Percentiles rank a stretch among this genome's conserved stretches.
These are phyloP conservation scores for Rosa hybrid DNA, from an alignment of 331 rosid species.

Conservation along the genomic window DNA sequence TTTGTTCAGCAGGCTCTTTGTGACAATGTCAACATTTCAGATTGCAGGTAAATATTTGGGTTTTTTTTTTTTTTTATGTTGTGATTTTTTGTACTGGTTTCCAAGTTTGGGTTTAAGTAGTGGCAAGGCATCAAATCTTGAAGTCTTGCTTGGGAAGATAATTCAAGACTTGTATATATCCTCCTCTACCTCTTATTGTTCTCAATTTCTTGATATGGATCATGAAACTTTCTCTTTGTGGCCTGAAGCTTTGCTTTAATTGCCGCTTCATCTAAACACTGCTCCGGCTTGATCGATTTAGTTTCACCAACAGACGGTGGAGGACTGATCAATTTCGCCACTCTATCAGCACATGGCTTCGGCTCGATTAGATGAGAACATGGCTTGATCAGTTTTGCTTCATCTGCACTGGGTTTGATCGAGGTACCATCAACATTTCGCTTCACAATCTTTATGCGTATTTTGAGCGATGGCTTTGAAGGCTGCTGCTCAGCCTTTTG, in stretches of 20 bases:
- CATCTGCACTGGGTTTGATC: too few relatives aligned
- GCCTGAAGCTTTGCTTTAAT: not conserved
- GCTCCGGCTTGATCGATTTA: not conserved
- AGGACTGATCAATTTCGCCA: too few relatives aligned
- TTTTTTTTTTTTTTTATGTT: too few relatives aligned
- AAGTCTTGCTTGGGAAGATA: not conserved
- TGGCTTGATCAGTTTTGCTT: too few relatives aligned
- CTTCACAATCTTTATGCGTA: too few relatives aligned
- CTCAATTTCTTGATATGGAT: not conserved
- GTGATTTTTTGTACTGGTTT: too few relatives aligned
- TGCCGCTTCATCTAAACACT: not conserved
- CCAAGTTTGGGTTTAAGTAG: not conserved
- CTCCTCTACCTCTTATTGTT: not conserved
- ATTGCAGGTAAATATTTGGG: constrained; percentile 78
- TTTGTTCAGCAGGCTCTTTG: not conserved
- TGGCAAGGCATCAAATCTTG: not conserved
- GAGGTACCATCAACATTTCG: too few relatives aligned
- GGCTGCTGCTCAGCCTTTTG: too few relatives aligned
- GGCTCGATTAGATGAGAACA: too few relatives aligned
- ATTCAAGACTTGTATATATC: not conserved
- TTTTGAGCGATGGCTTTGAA: too few relatives aligned
- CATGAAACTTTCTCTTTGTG: not conserved
- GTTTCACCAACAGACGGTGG: not conserved
- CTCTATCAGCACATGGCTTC: too few relatives aligned
- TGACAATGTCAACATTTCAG: constrained; percentile 1